Evolutionary conservation across 495 filamentous ascomycete species (phyloP).

Genomic region (Talaromyces proteolyticus): DNA sequence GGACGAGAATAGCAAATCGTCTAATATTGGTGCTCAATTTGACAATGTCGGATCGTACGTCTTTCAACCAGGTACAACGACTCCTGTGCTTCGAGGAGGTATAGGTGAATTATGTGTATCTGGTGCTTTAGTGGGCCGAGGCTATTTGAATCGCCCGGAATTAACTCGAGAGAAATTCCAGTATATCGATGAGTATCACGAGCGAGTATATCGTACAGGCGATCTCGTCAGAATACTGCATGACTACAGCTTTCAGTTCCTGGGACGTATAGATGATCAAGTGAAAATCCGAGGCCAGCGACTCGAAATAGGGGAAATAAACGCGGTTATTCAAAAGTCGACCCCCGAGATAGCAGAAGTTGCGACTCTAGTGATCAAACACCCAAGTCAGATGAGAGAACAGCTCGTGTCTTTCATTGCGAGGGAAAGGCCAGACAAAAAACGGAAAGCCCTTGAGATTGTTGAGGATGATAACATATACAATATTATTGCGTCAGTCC

Average conservation of each 20-base stretch:
- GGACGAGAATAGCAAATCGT: constrained; percentile 15
- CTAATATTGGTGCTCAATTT: constrained; percentile 24
- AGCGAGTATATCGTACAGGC: constrained; percentile 39
- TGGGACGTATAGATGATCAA: constrained; percentile 25
- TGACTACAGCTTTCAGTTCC: constrained; percentile 33
- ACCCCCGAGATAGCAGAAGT: constrained; percentile 43
- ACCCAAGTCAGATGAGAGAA: constrained; percentile 56
- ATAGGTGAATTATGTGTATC: constrained; percentile 36
- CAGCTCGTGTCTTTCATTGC: constrained; percentile 68
- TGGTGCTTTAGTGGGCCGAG: constrained; percentile 26
- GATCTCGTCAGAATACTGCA: constrained; percentile 36
- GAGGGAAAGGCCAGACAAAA: constrained; percentile 15
- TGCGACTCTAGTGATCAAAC: constrained; percentile 59
- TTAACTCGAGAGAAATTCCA: constrained; percentile 29
- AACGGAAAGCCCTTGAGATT: constrained; percentile 4
- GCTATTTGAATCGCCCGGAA: constrained; percentile 33
- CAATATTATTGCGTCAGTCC: constrained; percentile 22
- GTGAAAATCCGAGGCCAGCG: constrained; percentile 27
- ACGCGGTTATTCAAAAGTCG: constrained; percentile 12
- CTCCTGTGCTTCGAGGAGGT: constrained; percentile 16
- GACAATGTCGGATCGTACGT: constrained; percentile 23
- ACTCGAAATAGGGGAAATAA: constrained; percentile 26
- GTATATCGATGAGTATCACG: constrained; percentile 11
- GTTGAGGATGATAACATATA: constrained; percentile 7
- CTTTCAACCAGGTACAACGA: constrained; percentile 12